Percentiles rank a stretch among this genome's conserved stretches.
Evolutionary conservation across 352 stramenopile genomes (phyloP).

Genomic region (Pythium sp.): DNA sequence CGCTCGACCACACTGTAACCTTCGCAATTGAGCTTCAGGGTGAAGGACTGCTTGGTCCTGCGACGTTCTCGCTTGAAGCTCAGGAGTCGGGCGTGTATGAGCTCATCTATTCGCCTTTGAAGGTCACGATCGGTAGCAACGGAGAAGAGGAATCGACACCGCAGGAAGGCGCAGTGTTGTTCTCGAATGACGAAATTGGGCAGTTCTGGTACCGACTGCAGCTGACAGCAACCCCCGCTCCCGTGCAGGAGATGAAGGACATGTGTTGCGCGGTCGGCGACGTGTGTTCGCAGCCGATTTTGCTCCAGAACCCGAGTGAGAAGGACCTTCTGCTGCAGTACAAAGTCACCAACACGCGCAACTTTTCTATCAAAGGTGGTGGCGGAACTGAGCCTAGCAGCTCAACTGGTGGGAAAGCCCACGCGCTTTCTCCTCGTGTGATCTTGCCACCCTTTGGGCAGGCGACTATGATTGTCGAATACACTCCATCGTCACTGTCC

Average conservation of each 20-base stretch:
- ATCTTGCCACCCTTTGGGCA: conserved; percentile 68
- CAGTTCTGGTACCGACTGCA: conserved; percentile 94
- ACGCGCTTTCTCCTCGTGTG: conserved; percentile 22
- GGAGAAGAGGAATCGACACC: not conserved
- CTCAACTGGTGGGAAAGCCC: not conserved
- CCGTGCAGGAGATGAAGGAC: conserved; percentile 48
- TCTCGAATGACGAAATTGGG: conserved; percentile 87
- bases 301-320: conserved; percentile 89
- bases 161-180: conserved; percentile 82
- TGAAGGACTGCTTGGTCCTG: conserved; percentile 80
- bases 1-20: conserved; percentile 72
- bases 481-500: conserved; percentile 88
- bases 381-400: not conserved
- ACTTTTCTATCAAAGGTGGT: conserved; percentile 82
- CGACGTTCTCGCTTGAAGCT: conserved; percentile 67
- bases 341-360: conserved; percentile 73
- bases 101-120: conserved; percentile 89
- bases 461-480: conserved; percentile 73
- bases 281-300: conserved; percentile 64
- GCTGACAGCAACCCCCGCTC: conserved; percentile 59
- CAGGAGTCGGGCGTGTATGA: conserved; percentile 83
- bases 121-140: conserved; percentile 29
- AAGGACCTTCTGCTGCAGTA: conserved; percentile 73
- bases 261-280: conserved; percentile 88
- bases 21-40: conserved; percentile 88